phyloP scores from a whole-genome alignment of 2,329 filamentous ascomycete species.

The Xylaria sp. region DNA sequence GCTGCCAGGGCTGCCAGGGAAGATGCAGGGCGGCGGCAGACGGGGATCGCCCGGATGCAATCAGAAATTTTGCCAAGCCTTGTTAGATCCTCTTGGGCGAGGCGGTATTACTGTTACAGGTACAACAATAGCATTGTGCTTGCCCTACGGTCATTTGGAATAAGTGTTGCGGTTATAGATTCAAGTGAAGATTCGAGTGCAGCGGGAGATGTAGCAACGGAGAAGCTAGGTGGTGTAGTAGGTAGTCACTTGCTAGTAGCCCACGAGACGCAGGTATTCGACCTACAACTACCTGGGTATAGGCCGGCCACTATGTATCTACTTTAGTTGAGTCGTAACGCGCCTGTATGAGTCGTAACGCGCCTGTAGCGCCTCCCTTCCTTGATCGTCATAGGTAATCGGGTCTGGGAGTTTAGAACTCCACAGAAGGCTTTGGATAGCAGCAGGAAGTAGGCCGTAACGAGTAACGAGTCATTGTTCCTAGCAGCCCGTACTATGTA shows the following conservation, averaged over 20 bases:
- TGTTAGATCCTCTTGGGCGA: neutral
- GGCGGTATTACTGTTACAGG: neutral
- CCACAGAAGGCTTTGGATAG: too few species aligned
- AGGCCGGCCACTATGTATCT: too few species aligned
- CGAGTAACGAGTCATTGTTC: neutral
- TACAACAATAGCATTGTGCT: neutral
- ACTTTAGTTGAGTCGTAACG: too few species aligned
- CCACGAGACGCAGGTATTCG: too few species aligned
- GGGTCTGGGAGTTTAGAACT: neutral
- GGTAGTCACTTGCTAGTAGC: too few species aligned
- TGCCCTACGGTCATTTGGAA: neutral
- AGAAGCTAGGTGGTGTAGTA: too few species aligned
- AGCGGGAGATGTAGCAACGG: neutral
- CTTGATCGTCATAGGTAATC: neutral
- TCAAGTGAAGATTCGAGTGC: neutral
- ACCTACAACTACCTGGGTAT: too few species aligned
- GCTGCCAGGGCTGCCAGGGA: neutral
- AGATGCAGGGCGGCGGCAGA: neutral
- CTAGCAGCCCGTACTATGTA: too few species aligned
- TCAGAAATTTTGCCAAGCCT: conserved; percentile 2
- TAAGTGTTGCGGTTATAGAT: neutral
- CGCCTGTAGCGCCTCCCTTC: too few species aligned
- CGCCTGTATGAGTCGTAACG: too few species aligned
- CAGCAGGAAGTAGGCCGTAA: neutral
- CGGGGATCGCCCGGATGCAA: neutral